Evolutionary conservation across 2,329 filamentous ascomycete species (phyloP).

Genomic region (Meredithiella fracta): DNA sequence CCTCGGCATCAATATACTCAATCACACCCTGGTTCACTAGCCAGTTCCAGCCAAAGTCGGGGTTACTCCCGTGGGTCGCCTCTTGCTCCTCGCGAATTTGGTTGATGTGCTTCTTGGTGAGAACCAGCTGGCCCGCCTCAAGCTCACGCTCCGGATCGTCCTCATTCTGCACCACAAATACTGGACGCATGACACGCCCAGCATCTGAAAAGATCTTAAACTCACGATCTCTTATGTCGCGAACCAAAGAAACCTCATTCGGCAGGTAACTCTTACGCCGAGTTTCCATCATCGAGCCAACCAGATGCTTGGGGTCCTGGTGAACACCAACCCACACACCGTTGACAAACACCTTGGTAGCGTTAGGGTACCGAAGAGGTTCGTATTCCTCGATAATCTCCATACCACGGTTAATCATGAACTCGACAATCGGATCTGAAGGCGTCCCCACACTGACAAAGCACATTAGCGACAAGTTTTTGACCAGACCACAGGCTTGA

Average conservation of each 20-base stretch:
- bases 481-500: slow-evolving; percentile 94
- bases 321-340: slow-evolving; percentile 97
- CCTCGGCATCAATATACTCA: slow-evolving; percentile 92
- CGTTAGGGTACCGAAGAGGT: slow-evolving; percentile 66
- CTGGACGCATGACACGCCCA: slow-evolving; percentile 79
- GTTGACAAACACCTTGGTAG: slow-evolving; percentile 96
- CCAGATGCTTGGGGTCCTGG: slow-evolving; percentile 71
- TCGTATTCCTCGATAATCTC: slow-evolving; percentile 93
- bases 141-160: slow-evolving; percentile 47
- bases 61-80: slow-evolving; percentile 39
- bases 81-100: slow-evolving; percentile 58
- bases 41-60: slow-evolving; percentile 75
- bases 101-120: slow-evolving; percentile 70
- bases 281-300: slow-evolving; percentile 59
- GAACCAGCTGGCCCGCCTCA: slow-evolving; percentile 52
- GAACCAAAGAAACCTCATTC: slow-evolving; percentile 83
- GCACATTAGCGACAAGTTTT: slow-evolving; percentile 95
- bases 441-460: slow-evolving; percentile 93
- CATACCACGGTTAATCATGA: slow-evolving; percentile 93
- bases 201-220: slow-evolving; percentile 98
- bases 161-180: slow-evolving; percentile 88
- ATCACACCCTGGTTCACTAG: slow-evolving; percentile 72
- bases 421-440: slow-evolving; percentile 77
- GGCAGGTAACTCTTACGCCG: slow-evolving; percentile 71
- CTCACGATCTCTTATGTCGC: slow-evolving; percentile 91